phyloP scores from a whole-genome alignment of 306 rosid genomes.

The Echinosophora koreensis region DNA sequence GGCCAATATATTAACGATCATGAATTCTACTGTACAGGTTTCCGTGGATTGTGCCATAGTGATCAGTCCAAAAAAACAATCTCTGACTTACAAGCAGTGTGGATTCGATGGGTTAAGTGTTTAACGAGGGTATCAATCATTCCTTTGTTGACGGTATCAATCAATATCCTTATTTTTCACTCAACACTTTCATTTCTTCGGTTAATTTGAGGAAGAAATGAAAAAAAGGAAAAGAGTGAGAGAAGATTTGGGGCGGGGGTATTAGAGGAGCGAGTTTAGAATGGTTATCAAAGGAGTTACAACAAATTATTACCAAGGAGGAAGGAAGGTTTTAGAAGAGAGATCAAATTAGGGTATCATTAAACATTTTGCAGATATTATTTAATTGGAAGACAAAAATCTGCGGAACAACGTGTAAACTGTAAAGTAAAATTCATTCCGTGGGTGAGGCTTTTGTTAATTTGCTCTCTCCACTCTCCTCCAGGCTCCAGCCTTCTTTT shows the following conservation, averaged over 20 bases:
- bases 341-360: constrained; percentile 8
- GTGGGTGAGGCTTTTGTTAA: constrained; percentile 45
- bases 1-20: constrained; percentile 24
- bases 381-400: constrained; percentile 46
- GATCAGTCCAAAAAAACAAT: constrained; percentile 95
- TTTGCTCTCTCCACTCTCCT: not conserved
- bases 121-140: constrained; percentile 44
- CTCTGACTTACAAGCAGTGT: constrained; percentile 88
- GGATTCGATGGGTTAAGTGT: constrained; percentile 94
- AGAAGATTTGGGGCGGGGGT: constrained; percentile 33
- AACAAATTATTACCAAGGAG: constrained; percentile 37
- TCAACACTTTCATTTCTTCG: constrained; percentile 47
- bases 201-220: constrained; percentile 43
- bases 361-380: constrained; percentile 38
- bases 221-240: constrained; percentile 13
- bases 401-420: constrained; percentile 40
- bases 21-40: constrained; percentile 65
- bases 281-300: constrained; percentile 31
- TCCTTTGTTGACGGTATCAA: constrained; percentile 9
- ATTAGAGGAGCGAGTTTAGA: constrained; percentile 24
- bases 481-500: not conserved
- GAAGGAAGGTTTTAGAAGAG: constrained; percentile 37
- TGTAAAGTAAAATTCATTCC: constrained; percentile 48
- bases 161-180: constrained; percentile 36
- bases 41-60: constrained; percentile 95